These are phyloP conservation scores for Zhuliangozyma parablackwelliae DNA, from an alignment of 1,139 yeast species.

Conservation along the genomic window DNA sequence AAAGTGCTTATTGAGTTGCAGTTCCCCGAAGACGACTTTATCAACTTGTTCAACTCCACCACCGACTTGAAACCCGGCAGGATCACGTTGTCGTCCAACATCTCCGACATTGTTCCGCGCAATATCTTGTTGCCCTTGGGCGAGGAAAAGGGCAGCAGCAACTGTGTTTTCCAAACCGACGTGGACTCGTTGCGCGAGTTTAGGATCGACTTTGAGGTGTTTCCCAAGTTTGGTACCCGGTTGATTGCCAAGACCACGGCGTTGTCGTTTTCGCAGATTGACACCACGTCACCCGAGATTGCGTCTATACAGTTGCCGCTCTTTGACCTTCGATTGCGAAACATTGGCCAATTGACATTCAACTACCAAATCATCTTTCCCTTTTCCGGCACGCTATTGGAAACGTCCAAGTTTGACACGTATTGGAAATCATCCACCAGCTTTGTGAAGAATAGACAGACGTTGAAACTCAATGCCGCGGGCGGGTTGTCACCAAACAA, in stretches of 20 bases:
- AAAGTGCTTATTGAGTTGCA: constrained; percentile 77
- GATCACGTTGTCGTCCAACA: constrained; percentile 69
- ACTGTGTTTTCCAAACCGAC: constrained; percentile 83
- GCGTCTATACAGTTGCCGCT: constrained; percentile 63
- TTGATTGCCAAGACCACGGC: constrained; percentile 87
- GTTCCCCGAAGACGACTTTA: constrained; percentile 56
- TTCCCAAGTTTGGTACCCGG: constrained; percentile 92
- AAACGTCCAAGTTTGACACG: constrained; percentile 89
- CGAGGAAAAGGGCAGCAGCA: constrained; percentile 45
- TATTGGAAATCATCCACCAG: constrained; percentile 88
- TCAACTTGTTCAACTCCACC: constrained; percentile 45
- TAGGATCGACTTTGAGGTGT: constrained; percentile 82
- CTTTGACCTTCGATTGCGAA: constrained; percentile 74
- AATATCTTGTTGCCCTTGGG: constrained; percentile 79
- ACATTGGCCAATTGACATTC: constrained; percentile 77
- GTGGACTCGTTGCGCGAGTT: constrained; percentile 62
- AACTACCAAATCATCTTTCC: constrained; percentile 84
- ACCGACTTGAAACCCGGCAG: constrained; percentile 48
- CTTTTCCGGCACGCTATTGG: constrained; percentile 79
- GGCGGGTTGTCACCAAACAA: constrained; percentile 43
- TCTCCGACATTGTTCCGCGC: constrained; percentile 78
- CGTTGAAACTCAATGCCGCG: constrained; percentile 32
- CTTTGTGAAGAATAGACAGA: constrained; percentile 29
- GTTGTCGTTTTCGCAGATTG: constrained; percentile 48
- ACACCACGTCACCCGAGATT: constrained; percentile 43